Base-by-base conservation (phyloP, 1,284 basidiomycete genomes). In the Pholiota adiposa region DNA sequence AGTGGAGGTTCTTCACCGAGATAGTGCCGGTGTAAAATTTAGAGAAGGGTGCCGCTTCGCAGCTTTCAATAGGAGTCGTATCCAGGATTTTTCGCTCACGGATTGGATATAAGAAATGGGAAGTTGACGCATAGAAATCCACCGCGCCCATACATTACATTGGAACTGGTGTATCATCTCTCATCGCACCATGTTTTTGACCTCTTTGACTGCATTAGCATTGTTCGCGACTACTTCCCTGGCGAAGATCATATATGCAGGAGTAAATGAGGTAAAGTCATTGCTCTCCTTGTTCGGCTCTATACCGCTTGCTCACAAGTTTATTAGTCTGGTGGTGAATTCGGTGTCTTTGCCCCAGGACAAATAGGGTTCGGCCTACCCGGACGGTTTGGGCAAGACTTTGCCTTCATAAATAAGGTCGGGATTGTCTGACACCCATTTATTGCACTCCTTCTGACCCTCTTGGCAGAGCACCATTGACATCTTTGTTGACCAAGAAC, bases 401-500 rank as follows among this genome's bases (percentile, higher is more conserved):
- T 75, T 65, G 77, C 75, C 1, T 81, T 82, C 70, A 81, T 80
- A 62, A 80, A 80, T 67, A 75, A 79, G 70, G 79, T 77, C 34
- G 6, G 19, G 33, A 48, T 4, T 9, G 3, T 38, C 34, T 33
- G 29, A 7, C 25, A 12, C 18, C 14, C n/a, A 5, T n/a, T 23
- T 34, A 18, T 1, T 46, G 16, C 5, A 21, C 19, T 31, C 8
- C 25, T 54, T 18, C 2, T 23, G 23, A n/a, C 19, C 16, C 19
- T 12, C 2, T 6, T 14, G 4, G 18, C 33, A 81, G 79, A 75
- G 68, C 43, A 77, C 79, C 1, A 73, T 81, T 25, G 79, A 81
- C 60, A 78, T 78, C 36, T 80, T 79, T 56, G 77, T 79, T 16
- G 77, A 80, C 68, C 72, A 79, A 61, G 79, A 81, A 57, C 77